Evolutionary conservation across 495 filamentous ascomycete genomes (phyloP).

Genomic region (Apodospora peruviana): DNA sequence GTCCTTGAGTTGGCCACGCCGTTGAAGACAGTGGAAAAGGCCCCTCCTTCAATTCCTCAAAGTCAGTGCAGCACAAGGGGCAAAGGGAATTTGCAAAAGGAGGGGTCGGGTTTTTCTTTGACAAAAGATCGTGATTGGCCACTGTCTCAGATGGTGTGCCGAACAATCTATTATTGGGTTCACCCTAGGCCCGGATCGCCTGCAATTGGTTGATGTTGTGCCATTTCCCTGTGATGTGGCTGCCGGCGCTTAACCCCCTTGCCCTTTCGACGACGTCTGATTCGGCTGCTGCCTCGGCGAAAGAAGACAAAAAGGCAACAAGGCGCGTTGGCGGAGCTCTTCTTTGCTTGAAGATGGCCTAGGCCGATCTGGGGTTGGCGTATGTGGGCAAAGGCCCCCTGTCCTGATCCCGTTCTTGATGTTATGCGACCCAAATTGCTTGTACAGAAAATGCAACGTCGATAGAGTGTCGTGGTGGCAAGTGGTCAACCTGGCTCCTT

Average conservation of each 20-base stretch:
- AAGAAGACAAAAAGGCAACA: neutral
- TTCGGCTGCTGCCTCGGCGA: conserved; percentile 19
- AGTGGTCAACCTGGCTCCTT: too few relatives aligned
- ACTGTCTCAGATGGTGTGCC: conserved; percentile 10
- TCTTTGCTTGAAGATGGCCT: neutral
- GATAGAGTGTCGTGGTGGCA: too few relatives aligned
- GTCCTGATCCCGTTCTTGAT: neutral
- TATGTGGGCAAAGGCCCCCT: neutral
- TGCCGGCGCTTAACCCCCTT: conserved; percentile 32
- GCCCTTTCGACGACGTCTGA: conserved; percentile 17
- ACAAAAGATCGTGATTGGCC: conserved; percentile 24
- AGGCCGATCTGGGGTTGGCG: neutral
- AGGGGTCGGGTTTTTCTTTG: too few relatives aligned
- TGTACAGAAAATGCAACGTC: neutral
- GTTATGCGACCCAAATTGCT: neutral
- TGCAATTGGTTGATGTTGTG: conserved; percentile 20
- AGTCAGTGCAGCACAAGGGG: too few relatives aligned
- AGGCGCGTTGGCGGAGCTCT: conserved; percentile 18
- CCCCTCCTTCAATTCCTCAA: too few relatives aligned
- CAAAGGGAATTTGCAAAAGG: too few relatives aligned
- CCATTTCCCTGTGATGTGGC: conserved; percentile 20
- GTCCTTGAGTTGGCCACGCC: too few relatives aligned
- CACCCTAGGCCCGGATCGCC: conserved; percentile 8
- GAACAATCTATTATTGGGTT: conserved; percentile 33
- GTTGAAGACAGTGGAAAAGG: too few relatives aligned